A percentile compares a stretch with the other conserved stretches of the same genome.
Evolutionary conservation across 1,284 basidiomycete species (phyloP).

Genomic region (Boletellus dicymbophilus): DNA sequence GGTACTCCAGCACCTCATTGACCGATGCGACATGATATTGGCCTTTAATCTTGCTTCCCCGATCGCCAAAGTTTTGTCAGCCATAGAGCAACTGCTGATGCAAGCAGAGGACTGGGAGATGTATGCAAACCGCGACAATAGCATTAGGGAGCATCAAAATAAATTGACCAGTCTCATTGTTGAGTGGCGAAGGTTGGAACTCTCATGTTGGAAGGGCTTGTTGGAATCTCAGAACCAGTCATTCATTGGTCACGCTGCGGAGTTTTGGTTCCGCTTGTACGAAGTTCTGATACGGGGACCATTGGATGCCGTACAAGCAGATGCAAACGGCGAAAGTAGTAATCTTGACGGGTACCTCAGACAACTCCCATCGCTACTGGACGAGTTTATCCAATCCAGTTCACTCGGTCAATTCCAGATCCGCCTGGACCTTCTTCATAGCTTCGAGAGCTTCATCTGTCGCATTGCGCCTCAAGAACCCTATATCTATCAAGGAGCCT

Average conservation of each 20-base stretch:
- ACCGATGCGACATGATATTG: conserved; percentile 75
- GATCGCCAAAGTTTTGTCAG: conserved; percentile 82
- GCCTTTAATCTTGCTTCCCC: conserved; percentile 70
- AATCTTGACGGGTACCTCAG: conserved; percentile 59
- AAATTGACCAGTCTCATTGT: conserved; percentile 78
- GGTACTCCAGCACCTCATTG: conserved; percentile 85
- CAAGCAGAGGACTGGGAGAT: conserved; percentile 98
- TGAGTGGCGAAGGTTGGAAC: conserved; percentile 89
- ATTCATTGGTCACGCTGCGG: conserved; percentile 66
- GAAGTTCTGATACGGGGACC: conserved; percentile 76
- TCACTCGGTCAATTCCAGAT: conserved; percentile 82
- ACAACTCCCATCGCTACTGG: conserved; percentile 77
- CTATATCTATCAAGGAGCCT: conserved; percentile 27
- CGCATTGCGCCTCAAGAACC: conserved; percentile 18
- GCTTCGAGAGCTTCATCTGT: conserved; percentile 61
- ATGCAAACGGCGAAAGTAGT: conserved; percentile 32
- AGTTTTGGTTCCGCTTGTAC: conserved; percentile 95
- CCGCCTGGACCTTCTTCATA: conserved; percentile 71
- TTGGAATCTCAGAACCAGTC: conserved; percentile 70
- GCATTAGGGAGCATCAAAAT: conserved; percentile 70
- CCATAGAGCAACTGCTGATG: conserved; percentile 83
- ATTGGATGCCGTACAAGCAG: conserved; percentile 46
- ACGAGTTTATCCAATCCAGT: conserved; percentile 79
- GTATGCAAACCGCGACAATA: conserved; percentile 88
- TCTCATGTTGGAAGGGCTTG: conserved; percentile 85